These are phyloP conservation scores for Cryptococcus sp. DNA, from an alignment of 1,284 basidiomycete species.

Conservation along the genomic window DNA sequence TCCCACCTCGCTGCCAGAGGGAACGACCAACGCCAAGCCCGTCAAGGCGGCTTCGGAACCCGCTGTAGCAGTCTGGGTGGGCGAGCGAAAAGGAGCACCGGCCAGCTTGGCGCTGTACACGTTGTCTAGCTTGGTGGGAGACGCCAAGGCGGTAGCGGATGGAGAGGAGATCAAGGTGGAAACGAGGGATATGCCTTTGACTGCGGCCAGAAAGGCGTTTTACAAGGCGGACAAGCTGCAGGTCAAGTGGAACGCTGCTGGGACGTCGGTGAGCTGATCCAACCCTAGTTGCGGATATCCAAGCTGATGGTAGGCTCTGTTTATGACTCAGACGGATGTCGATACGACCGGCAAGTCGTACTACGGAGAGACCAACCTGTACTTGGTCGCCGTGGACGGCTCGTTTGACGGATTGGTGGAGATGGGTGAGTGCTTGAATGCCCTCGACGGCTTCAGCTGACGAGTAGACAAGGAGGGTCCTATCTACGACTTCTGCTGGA, in stretches of 20 bases:
- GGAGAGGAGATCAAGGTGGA: conserved; percentile 61
- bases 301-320: conserved; percentile 59
- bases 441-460: neutral
- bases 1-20: conserved; percentile 27
- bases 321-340: conserved; percentile 92
- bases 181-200: conserved; percentile 39
- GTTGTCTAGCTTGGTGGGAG: conserved; percentile 56
- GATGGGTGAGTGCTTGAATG: conserved; percentile 50
- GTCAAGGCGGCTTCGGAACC: conserved; percentile 29
- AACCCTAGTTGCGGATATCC: too few relatives aligned
- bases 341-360: conserved; percentile 97
- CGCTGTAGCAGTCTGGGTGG: conserved; percentile 76
- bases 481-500: conserved; percentile 95
- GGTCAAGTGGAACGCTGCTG: conserved; percentile 95
- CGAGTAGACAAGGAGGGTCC: conserved; percentile 85
- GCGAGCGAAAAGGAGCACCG: conserved; percentile 95
- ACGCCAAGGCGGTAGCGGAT: conserved; percentile 29
- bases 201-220: conserved; percentile 69
- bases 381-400: conserved; percentile 88
- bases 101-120: conserved; percentile 82
- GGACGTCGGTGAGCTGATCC: conserved; percentile 49
- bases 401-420: conserved; percentile 89
- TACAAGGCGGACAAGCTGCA: conserved; percentile 91
- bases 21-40: conserved; percentile 27
- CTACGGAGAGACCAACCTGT: conserved; percentile 94